Base-by-base conservation (phyloP, 495 filamentous ascomycete genomes). In the Pyronema domesticum region DNA sequence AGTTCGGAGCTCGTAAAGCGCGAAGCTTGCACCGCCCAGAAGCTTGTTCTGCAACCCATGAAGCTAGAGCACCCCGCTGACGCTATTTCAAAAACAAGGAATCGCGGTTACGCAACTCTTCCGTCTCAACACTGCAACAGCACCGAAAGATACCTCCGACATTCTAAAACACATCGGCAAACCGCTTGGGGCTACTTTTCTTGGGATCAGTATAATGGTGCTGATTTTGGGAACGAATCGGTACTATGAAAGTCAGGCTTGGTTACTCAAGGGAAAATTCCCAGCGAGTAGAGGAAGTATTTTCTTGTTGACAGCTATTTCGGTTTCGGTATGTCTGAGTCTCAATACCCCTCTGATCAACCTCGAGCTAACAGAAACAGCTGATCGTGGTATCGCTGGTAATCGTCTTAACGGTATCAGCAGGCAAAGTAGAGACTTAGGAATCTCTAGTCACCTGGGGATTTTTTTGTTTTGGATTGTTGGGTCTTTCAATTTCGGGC, bases 21-120 rank as follows among this genome's bases (percentile, higher is more conserved):
- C 23, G 23, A 30, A 30, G 23, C 23, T 30, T 30, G 23, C 23
- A 30, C 23, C 23, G 23, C 23, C 23, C 23, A n/a, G 23, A 30
- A 30, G 23, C 23, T 30, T 30, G 5, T 30, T 30, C 23, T 5
- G 23, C 23, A 30, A 30, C 23, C 2, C 23, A 30, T 30, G 23
- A 5, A 30, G 5, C 23, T 30, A 30, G 23, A 1, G 5, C 52
- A 94, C 89, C 73, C 83, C 76, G 36, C 72, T 81, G 17, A 69
- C 48, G n/a, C 15, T 42, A 30, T 47, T 44, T 55, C 45, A 44
- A 35, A 50, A 52, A 8, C 37, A 44, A 65, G 91, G 91, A 54
- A 89, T 98, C 57, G 91, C 89, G 50, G 79, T 98, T 48, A 95
- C 93, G 1, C 91, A 98, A 68, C 77, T 98, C 48, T 96, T 98